Evolutionary conservation across 495 filamentous ascomycete species (phyloP), one percentile per base, ranked within the genome.

Genomic region (Cercophora samala): DNA sequence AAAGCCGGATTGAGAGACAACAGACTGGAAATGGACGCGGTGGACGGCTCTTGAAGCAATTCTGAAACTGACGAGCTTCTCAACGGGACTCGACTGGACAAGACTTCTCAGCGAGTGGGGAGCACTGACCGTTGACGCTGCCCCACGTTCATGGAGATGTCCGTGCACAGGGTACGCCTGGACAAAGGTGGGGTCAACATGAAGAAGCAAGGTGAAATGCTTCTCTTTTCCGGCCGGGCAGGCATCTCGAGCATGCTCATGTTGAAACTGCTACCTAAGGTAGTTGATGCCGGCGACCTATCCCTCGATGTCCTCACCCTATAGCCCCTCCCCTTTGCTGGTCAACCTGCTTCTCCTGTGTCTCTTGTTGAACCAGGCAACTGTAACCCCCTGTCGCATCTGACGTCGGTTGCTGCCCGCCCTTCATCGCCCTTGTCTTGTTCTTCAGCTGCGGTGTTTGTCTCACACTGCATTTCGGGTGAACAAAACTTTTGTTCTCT

Each of bases 1-100:
- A 52, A 15, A 46, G 1, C 58, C n/a, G 23, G 8, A 29, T 5
- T 29, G 46, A 17, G 9, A 46, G 21, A 58, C 17, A 51, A 21
- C 17, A 15, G 11, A 55, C 58, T 66, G 63, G 65, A 61, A 62
- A 63, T 58, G 66, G 64, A 63, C 29, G 37, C 37, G 37, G 37
- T 46, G 37, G 69, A 70, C 66, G 54, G 63, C 37, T 73, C 67
- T 70, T 78, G 73, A 76, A 76, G 72, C 74, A 78, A 69, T 68
- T 65, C 69, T 76, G 74, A 75, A 78, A 78, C 73, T 60, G 54
- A 26, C 62, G 25, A 62, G 53, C 55, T 21, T 68, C 60, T 65
- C n/a, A 26, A 64, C 58, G 68, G 29, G 58, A 23, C 62, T 58
- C 53, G 26, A 19, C 51, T 64, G 66, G 60, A 63, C 58, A 53